A percentile compares a stretch with the other conserved stretches of the same genome.
These are phyloP conservation scores for Yarrowia deformans DNA, from an alignment of 805 yeast species.

Conservation along the genomic window DNA sequence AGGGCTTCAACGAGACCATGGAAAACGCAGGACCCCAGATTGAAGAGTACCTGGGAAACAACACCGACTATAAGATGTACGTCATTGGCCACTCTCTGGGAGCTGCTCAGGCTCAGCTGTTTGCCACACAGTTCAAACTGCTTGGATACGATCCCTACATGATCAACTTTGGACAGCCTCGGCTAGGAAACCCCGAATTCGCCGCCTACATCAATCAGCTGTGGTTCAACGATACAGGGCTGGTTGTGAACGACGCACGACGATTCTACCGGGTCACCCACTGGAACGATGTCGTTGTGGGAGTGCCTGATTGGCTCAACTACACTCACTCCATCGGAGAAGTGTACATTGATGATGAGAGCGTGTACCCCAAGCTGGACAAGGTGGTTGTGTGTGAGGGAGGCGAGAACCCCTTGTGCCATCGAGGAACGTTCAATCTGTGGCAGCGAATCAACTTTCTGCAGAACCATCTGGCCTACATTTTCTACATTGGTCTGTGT, in stretches of 20 bases:
- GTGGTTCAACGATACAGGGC: slow-evolving; percentile 18
- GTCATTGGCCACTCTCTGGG: slow-evolving; percentile 34
- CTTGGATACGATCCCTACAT: slow-evolving; percentile 16
- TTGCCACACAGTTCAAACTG: slow-evolving; percentile 16
- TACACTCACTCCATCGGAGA: slow-evolving; percentile 32
- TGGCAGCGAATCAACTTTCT: slow-evolving; percentile 19
- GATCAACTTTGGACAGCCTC: slow-evolving; percentile 23
- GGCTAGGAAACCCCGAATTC: slow-evolving; percentile 18
- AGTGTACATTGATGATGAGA: neutral
- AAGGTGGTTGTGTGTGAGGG: slow-evolving; percentile 29
- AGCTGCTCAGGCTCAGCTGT: slow-evolving; percentile 31
- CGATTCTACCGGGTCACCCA: slow-evolving; percentile 20
- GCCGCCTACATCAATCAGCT: slow-evolving; percentile 24
- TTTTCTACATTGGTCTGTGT: slow-evolving; percentile 32
- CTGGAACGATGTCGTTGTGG: slow-evolving; percentile 22
- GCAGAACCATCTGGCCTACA: slow-evolving; percentile 33
- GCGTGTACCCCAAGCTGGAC: slow-evolving; percentile 2
- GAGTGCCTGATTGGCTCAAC: slow-evolving; percentile 22
- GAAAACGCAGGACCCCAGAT: neutral
- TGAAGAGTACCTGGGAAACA: slow-evolving; percentile 1
- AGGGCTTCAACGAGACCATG: slow-evolving; percentile 14
- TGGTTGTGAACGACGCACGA: neutral
- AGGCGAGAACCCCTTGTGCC: slow-evolving; percentile 39
- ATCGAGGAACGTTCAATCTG: slow-evolving; percentile 25
- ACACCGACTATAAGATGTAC: slow-evolving; percentile 25